Evolutionary conservation across 371 early-diverging fungal genomes (phyloP), one percentile per base, ranked within the genome.

Genomic region (Apophysomyces sp.): DNA sequence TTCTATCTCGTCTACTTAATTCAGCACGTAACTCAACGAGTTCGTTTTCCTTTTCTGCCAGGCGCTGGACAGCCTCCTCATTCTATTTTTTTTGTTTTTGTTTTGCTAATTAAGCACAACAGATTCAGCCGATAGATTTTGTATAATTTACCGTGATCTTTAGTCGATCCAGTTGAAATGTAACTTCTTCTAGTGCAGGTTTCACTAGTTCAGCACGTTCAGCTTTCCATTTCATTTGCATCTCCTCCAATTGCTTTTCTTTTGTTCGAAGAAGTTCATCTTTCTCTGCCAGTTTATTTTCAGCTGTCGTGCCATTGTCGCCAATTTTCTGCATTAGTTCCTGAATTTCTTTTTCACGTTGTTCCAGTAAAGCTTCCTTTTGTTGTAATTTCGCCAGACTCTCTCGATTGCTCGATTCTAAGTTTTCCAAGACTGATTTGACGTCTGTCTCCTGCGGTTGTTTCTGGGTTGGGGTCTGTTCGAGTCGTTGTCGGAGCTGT

Each of bases 11-110:
- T 41, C 76, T 58, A 32, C 55, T 79, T 9, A 76, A 31, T 37
- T 79, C 67, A 4, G 76, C 34, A 28, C 71, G 62, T 31, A 79
- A 59, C 51, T 67, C 73, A 1, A 65, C 74, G 12, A 79, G 40
- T 49, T 79, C 79, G n/a, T 65, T 62, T 64, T 79, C 79, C 52
- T 76, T 79, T 51, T 79, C 79, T 2, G 61, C 67, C 7, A 79
- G 37, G 54, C 79, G 64, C 32, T 63, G 63, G 8, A 69, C 68
- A 0, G 66, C 79, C 29, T 70, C 60, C 36, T 76, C 69, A 37
- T 79, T 79, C 79, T 79, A 65, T n/a, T n/a, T n/a, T n/a, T n/a
- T n/a, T n/a, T n/a, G n/a, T n/a, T n/a, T n/a, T n/a, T n/a, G n/a
- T n/a, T n/a, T 30, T 34, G 41, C 16, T 13, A 6, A 41, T 6